phyloP scores from a whole-genome alignment of 805 yeast genomes.

The Metschnikowia anglica region DNA sequence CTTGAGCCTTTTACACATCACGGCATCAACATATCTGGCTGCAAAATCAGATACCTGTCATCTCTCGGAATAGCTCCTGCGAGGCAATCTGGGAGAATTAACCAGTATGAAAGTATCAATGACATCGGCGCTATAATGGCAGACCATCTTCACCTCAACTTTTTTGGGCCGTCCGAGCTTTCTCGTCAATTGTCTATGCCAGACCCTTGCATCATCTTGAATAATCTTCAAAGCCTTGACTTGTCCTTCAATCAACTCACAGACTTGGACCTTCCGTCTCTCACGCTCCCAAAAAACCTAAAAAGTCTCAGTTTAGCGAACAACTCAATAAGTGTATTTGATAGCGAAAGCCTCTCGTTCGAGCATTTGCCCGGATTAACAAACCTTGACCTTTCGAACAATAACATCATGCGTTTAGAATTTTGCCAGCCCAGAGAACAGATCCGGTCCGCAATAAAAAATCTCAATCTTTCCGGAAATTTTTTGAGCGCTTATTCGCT shows the following conservation, averaged over 20 bases:
- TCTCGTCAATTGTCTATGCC: slow-evolving; percentile 3
- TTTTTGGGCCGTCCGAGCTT: slow-evolving; percentile 18
- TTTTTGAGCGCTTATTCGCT: slow-evolving; percentile 17
- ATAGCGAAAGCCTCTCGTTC: slow-evolving; percentile 19
- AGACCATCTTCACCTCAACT: slow-evolving; percentile 21
- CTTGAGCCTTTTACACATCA: slow-evolving; percentile 19
- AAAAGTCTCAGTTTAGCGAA: slow-evolving; percentile 28
- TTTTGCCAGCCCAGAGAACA: slow-evolving; percentile 4
- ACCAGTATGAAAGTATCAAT: background rate
- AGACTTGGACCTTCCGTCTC: slow-evolving; percentile 19
- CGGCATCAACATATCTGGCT: slow-evolving; percentile 12
- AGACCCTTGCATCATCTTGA: slow-evolving; percentile 3
- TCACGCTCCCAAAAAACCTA: slow-evolving; percentile 24
- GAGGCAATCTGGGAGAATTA: slow-evolving; percentile 1
- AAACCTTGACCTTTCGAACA: slow-evolving; percentile 26
- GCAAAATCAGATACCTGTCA: slow-evolving; percentile 19
- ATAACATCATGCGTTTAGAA: slow-evolving; percentile 20
- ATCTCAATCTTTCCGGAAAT: slow-evolving; percentile 29
- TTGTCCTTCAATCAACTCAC: slow-evolving; percentile 29
- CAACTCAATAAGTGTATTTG: slow-evolving; percentile 23
- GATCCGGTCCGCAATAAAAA: slow-evolving; percentile 7
- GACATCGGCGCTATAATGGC: slow-evolving; percentile 8
- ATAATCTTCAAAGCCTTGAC: slow-evolving; percentile 19
- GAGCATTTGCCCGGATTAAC: slow-evolving; percentile 16
- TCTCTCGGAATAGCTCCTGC: slow-evolving; percentile 2